Conservation (phyloP, 192 early-diverging fungal genomes). For the Coemansia sp. region DNA sequence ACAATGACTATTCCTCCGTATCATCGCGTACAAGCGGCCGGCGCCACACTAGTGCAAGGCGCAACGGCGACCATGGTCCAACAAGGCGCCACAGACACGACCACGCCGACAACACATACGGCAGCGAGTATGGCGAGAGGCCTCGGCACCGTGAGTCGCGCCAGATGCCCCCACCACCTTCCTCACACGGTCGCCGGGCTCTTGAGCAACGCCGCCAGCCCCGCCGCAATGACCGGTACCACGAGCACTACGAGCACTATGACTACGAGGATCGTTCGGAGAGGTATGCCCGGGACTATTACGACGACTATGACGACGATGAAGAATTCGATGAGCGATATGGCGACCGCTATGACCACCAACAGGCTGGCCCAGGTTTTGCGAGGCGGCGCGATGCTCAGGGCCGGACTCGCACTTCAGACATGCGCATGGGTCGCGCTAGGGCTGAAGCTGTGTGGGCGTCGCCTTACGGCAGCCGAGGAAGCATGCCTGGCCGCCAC, state of each 20-base stretch:
- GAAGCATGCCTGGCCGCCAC: neutral
- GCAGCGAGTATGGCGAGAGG: slow-evolving; percentile 17
- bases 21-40: slow-evolving; percentile 20
- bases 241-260: slow-evolving; percentile 35
- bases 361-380: neutral
- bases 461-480: neutral
- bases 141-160: slow-evolving; percentile 24
- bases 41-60: neutral
- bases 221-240: slow-evolving; percentile 11
- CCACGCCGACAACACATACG: slow-evolving; percentile 12
- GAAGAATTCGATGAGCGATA: slow-evolving; percentile 11
- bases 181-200: slow-evolving; percentile 14
- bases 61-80: slow-evolving; percentile 1
- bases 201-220: slow-evolving; percentile 10
- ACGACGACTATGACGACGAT: slow-evolving; percentile 26
- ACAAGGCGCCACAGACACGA: slow-evolving; percentile 15
- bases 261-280: slow-evolving; percentile 39
- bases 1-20: slow-evolving; percentile 13
- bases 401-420: neutral
- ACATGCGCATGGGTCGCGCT: neutral
- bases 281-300: slow-evolving; percentile 29
- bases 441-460: neutral
- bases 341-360: slow-evolving; percentile 11
- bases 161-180: slow-evolving; percentile 9
- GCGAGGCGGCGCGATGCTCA: slow-evolving; percentile 9